Evolutionary conservation across 495 filamentous ascomycete species (phyloP), one percentile per base, ranked within the genome.

Genomic region (Neurospora sp.): DNA sequence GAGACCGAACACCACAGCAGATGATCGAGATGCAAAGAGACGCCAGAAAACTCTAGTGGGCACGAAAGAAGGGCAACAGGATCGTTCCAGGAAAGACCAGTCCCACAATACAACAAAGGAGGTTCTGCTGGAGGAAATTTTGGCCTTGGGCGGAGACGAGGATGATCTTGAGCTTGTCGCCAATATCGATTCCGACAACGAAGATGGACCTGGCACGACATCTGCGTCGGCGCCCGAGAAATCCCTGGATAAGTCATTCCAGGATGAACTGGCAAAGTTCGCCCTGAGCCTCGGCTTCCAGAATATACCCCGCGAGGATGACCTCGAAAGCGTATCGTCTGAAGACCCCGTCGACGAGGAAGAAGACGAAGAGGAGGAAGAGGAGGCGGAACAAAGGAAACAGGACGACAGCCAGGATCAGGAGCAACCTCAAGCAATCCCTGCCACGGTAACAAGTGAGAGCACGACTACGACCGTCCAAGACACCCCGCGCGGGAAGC

Each of bases 111-210:
- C 73, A 71, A 40, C 79, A 79, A 74, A 74, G 74, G 68, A 72
- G 6, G 40, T 73, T 16, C 81, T 92, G 41, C 85, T 92, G 40
- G 87, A 90, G 74, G 93, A 94, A 76, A 93, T 96, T 74, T 78
- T 89, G 71, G 90, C 89, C 27, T 85, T 96, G 46, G 93, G 93
- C 22, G 93, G 93, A 31, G 91, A 91, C 38, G 87, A 93, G 78
- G 91, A 92, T 37, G 92, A 94, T 77, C 80, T 91, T 48, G 87
- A 91, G 66, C 82, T 94, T 42, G 82, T 94, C 68, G 88, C 84
- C 18, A 87, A 84, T 74, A 76, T 89, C 16, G 83, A 88, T 69
- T 92, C 91, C 1, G 89, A 88, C 69, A 87, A 87, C 39, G 90
- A 92, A 75, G 83, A 85, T 16, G 87, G 88, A 70, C 82, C 78